These are phyloP conservation scores for Ambrosiella xylebori DNA, from an alignment of 2,329 filamentous ascomycete genomes.

Conservation along the genomic window DNA sequence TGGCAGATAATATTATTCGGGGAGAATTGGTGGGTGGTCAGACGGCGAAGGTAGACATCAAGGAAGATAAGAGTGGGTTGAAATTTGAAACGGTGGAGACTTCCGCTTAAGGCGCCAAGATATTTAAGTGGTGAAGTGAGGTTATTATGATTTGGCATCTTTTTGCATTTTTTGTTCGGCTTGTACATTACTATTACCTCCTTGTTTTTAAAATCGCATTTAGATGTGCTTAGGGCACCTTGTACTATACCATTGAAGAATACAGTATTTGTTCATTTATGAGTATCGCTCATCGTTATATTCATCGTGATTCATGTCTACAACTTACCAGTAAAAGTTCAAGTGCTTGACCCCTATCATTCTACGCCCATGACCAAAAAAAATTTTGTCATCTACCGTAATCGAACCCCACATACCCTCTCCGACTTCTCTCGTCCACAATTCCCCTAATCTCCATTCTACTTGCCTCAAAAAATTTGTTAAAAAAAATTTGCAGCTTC, in stretches of 20 bases:
- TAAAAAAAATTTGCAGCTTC: slow-evolving; percentile 32
- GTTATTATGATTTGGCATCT: no score
- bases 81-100: slow-evolving; percentile 4
- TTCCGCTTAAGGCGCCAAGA: neutral
- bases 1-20: slow-evolving; percentile 84
- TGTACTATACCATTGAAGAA: no score
- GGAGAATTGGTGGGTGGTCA: slow-evolving; percentile 66
- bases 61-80: slow-evolving; percentile 21
- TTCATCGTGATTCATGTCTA: no score
- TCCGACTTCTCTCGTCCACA: neutral
- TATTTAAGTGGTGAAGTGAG: neutral
- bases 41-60: slow-evolving; percentile 51
- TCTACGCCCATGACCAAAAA: no score
- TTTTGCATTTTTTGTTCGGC: no score
- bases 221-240: no score
- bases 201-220: neutral
- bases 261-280: no score
- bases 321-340: no score
- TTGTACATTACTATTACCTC: no score
- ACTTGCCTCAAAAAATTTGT: neutral
- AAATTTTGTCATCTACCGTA: no score
- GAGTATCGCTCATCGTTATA: no score
- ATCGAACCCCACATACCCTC: slow-evolving; percentile 2
- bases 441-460: neutral
- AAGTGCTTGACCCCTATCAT: no score